Evolutionary conservation across 805 yeast species (phyloP).

Genomic region (Hanseniaspora taiwanica): DNA sequence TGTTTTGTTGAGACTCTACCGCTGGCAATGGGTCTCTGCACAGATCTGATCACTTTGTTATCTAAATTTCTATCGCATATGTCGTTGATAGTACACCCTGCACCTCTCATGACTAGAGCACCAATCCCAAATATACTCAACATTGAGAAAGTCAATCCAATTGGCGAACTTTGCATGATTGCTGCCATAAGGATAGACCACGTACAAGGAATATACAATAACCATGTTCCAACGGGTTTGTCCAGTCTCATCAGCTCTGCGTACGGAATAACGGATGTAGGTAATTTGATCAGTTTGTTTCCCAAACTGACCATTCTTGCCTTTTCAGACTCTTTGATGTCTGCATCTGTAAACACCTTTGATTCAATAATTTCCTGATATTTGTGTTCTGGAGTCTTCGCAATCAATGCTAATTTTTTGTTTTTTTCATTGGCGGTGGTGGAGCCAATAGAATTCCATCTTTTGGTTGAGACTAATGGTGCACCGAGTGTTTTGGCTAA

Average conservation of each 20-base stretch:
- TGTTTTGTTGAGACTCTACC: conserved; percentile 61
- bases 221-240: conserved; percentile 90
- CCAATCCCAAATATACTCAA: conserved; percentile 70
- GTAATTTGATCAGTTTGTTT: conserved; percentile 46
- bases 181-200: conserved; percentile 95
- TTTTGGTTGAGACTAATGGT: too few species aligned
- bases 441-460: neutral
- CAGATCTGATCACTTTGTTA: conserved; percentile 73
- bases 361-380: conserved; percentile 1
- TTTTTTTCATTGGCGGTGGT: neutral
- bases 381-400: conserved; percentile 4
- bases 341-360: conserved; percentile 15
- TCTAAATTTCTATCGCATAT: conserved; percentile 75
- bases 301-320: conserved; percentile 38
- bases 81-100: conserved; percentile 95
- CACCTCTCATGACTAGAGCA: conserved; percentile 86
- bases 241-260: conserved; percentile 87
- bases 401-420: neutral
- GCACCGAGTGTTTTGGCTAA: too few species aligned
- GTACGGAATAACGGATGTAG: conserved; percentile 69
- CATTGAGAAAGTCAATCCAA: conserved; percentile 46
- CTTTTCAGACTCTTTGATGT: conserved; percentile 29
- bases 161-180: conserved; percentile 53
- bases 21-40: conserved; percentile 85
- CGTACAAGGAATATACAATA: conserved; percentile 69